Evolutionary conservation across 495 filamentous ascomycete genomes (phyloP).

Genomic region (Venustampulla echinocandica): DNA sequence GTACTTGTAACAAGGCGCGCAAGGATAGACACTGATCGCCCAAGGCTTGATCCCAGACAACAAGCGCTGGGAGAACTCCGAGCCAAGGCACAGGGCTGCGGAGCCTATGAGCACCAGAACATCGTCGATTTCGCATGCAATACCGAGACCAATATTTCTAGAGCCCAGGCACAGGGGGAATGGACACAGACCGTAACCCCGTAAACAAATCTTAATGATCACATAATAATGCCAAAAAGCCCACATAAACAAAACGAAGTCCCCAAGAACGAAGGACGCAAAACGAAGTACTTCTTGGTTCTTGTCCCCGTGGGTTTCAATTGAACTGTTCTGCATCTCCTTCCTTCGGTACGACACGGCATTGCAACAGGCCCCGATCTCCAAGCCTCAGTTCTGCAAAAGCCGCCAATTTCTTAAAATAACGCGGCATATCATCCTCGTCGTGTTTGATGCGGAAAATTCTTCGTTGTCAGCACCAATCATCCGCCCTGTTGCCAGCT

Average conservation of each 20-base stretch:
- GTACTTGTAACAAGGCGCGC: too few relatives aligned
- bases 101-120: neutral
- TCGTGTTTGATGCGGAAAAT: neutral
- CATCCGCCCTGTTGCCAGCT: neutral
- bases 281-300: too few relatives aligned
- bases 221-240: too few relatives aligned
- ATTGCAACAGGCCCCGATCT: neutral
- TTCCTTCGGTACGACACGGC: neutral
- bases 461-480: slow-evolving; percentile 5
- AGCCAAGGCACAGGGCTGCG: neutral
- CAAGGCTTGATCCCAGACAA: slow-evolving; percentile 16
- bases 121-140: too few relatives aligned
- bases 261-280: too few relatives aligned
- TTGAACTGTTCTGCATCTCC: neutral
- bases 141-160: slow-evolving; percentile 1
- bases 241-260: too few relatives aligned
- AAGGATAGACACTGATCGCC: slow-evolving; percentile 20
- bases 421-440: slow-evolving; percentile 4
- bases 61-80: slow-evolving; percentile 8
- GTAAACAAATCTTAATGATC: too few relatives aligned
- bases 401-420: neutral
- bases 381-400: too few relatives aligned
- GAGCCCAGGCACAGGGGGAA: too few relatives aligned
- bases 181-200: too few relatives aligned
- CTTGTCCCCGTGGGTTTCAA: too few relatives aligned